These are phyloP conservation scores for Vitis cinerea DNA, from an alignment of 164 flowering plant species.

Conservation along the genomic window DNA sequence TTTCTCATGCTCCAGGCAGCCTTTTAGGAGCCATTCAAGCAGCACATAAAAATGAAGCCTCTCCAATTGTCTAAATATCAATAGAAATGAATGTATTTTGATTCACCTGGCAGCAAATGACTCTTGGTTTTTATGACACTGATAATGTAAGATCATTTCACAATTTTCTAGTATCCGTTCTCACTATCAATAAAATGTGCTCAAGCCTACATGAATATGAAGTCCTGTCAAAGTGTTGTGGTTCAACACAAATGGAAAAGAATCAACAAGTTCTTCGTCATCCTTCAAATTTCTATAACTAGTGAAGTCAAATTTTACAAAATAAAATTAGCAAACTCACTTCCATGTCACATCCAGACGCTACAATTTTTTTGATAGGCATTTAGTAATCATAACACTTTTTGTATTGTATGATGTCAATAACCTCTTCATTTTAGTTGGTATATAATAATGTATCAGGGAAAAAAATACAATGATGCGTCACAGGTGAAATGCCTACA, in stretches of 20 bases:
- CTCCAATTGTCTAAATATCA: neutral
- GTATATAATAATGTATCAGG: no score
- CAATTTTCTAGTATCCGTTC: neutral
- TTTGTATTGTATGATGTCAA: no score
- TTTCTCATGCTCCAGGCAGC: neutral
- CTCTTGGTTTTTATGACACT: neutral
- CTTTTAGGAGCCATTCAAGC: neutral
- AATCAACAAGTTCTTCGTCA: neutral
- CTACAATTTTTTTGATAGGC: no score
- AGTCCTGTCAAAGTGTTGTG: neutral
- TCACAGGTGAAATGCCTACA: no score
- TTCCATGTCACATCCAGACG: no score
- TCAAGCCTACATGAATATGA: neutral
- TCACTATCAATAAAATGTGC: neutral
- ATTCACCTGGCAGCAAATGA: neutral
- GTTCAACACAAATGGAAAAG: neutral
- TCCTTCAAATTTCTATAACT: neutral
- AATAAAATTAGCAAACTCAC: no score
- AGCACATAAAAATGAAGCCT: neutral
- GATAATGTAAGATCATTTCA: neutral
- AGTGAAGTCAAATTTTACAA: no score
- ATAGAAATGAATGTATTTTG: neutral
- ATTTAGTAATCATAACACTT: no score
- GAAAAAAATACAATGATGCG: no score
- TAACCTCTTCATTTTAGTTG: no score